Percentiles rank a stretch among this genome's conserved stretches.
These are phyloP conservation scores for Cardamine chenopodiifolia DNA, from an alignment of 345 rosid species.

Conservation along the genomic window DNA sequence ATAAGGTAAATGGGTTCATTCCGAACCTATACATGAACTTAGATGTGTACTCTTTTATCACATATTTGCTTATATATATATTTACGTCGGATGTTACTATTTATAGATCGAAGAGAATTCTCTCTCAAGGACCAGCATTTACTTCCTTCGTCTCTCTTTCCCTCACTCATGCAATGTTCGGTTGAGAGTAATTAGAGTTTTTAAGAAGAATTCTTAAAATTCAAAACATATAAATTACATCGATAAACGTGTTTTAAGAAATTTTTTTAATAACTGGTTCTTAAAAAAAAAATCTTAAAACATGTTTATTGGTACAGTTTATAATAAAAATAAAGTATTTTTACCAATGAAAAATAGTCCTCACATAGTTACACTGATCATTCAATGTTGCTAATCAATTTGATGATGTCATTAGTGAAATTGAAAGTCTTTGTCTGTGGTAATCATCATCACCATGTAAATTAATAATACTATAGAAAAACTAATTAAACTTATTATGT, in stretches of 20 bases:
- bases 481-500: background rate
- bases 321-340: no score
- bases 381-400: constrained; percentile 22
- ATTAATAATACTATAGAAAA: background rate
- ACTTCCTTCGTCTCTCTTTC: constrained; percentile 9
- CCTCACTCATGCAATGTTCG: background rate
- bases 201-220: no score
- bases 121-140: constrained; percentile 28
- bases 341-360: no score
- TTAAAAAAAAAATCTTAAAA: no score
- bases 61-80: constrained; percentile 3
- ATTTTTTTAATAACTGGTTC: no score
- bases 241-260: no score
- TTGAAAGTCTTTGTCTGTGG: constrained; percentile 7
- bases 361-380: constrained; percentile 5
- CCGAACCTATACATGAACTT: constrained; percentile 22
- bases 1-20: constrained; percentile 15
- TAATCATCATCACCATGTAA: background rate
- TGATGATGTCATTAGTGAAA: constrained; percentile 15
- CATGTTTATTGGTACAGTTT: no score
- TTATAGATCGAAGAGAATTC: constrained; percentile 25
- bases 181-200: constrained; percentile 17
- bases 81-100: constrained; percentile 23
- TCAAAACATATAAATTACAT: no score
- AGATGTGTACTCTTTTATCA: constrained; percentile 20